Evolutionary conservation across 306 rosid genomes (phyloP).

Genomic region (Medicago arabica): DNA sequence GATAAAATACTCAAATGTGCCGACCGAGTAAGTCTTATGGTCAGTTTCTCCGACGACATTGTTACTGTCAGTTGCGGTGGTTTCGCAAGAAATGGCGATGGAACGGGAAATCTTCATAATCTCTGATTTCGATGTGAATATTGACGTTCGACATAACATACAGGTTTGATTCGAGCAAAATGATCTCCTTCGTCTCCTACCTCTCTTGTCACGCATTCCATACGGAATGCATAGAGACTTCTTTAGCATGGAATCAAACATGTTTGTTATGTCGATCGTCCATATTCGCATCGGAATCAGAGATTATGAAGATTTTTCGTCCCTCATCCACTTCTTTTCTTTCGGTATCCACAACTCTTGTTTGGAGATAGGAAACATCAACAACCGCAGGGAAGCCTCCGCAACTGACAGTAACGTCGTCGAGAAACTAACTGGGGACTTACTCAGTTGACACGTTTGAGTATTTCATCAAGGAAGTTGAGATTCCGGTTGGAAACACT

Average conservation of each 20-base stretch:
- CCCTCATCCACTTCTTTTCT: neutral
- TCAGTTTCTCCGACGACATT: too few species aligned
- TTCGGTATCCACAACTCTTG: slow-evolving; percentile 52
- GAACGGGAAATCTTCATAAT: slow-evolving; percentile 45
- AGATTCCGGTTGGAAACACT: slow-evolving; percentile 47
- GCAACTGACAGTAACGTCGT: slow-evolving; percentile 10
- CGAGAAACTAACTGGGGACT: slow-evolving; percentile 42
- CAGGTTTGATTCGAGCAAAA: slow-evolving; percentile 69
- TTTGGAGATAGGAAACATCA: slow-evolving; percentile 69
- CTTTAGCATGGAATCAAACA: slow-evolving; percentile 69
- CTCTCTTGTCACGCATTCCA: slow-evolving; percentile 70
- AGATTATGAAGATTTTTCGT: slow-evolving; percentile 47
- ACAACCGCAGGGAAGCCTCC: slow-evolving; percentile 40
- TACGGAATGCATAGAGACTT: slow-evolving; percentile 76
- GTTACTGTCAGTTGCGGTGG: slow-evolving; percentile 6
- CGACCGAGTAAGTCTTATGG: slow-evolving; percentile 70
- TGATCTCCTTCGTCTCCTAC: too few species aligned
- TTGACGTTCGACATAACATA: slow-evolving; percentile 77
- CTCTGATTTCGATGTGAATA: slow-evolving; percentile 59
- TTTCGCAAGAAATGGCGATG: neutral
- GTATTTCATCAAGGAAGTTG: slow-evolving; percentile 69
- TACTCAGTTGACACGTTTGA: slow-evolving; percentile 83
- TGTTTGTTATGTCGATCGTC: slow-evolving; percentile 85
- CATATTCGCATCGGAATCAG: slow-evolving; percentile 58
- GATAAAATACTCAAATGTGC: slow-evolving; percentile 73